Evolutionary conservation across 2,329 filamentous ascomycete species (phyloP), one percentile per base, ranked within the genome.

Genomic region (Simplicillium aogashimaense): DNA sequence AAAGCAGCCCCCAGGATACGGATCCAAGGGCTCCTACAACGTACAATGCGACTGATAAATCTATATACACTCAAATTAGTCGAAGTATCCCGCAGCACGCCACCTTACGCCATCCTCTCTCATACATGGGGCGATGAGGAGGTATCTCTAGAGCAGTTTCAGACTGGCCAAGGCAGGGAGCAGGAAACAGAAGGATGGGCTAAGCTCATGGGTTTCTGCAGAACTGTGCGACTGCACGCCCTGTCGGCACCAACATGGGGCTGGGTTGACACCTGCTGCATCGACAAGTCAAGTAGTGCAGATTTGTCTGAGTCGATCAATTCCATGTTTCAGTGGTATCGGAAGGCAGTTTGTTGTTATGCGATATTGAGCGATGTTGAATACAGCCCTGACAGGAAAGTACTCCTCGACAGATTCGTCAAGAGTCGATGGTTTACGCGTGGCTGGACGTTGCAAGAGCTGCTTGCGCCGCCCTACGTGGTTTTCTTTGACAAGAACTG

Each of bases 31-130:
- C 37, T 29, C 18, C 16, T 13, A 13, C 11, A 11, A n/a, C 31
- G 15, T 52, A 52, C 25, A n/a, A 54, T 55, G 53, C 45, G 52
- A 15, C 38, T 54, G 5, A 40, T 56, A 33, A 49, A 54, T 28
- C 43, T 45, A 2, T 35, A 39, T 3, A 47, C 50, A 0, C 13
- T 49, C 11, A 34, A 40, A 8, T 39, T 56, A 3, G 40, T 49
- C 18, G 43, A 45, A 5, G 47, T 53, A 10, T n/a, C 34, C 4
- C 30, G 35, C 14, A 17, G 41, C 28, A 42, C 36, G 7, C 47
- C 47, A 3, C 42, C 45, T 7, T 52, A 50, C 18, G 50, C 49
- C n/a, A 52, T 52, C 17, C 46, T 52, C 7, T 52, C 50, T 0
- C 50, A 52, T 20, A 51, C 47, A 3, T 52, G 50, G 50, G 44